Evolutionary conservation across 805 yeast genomes (phyloP).

Genomic region (Spathaspora sp.): DNA sequence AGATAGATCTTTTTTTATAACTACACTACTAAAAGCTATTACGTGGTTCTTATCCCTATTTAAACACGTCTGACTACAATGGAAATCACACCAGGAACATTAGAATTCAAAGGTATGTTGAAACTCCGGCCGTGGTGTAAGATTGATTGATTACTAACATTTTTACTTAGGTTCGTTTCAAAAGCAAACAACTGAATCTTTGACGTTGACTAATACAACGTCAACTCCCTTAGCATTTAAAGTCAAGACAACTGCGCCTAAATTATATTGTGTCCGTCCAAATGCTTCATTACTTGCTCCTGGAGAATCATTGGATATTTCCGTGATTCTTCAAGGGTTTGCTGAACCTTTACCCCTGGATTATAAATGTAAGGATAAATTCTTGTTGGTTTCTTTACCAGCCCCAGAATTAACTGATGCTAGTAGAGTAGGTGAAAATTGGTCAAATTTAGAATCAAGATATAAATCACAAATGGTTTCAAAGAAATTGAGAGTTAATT

Average conservation of each 20-base stretch:
- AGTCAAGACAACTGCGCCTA: constrained; percentile 98
- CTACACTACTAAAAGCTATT: no score
- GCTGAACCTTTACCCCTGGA: constrained; percentile 69
- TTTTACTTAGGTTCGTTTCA: constrained; percentile 63
- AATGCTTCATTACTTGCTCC: constrained; percentile 81
- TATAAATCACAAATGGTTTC: constrained; percentile 52
- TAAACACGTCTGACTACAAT: constrained; percentile 25
- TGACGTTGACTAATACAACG: constrained; percentile 53
- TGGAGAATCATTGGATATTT: constrained; percentile 66
- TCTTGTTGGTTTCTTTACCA: constrained; percentile 83
- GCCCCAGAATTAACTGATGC: constrained; percentile 58
- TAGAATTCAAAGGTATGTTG: constrained; percentile 77
- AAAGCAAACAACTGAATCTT: constrained; percentile 61
- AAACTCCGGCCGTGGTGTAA: no score
- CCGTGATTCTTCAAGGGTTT: constrained; percentile 83
- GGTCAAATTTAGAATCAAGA: constrained; percentile 70
- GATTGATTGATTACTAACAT: constrained; percentile 6
- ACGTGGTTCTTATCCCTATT: background rate
- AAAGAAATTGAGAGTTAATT: constrained; percentile 66
- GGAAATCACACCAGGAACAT: constrained; percentile 68
- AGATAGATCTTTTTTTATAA: no score
- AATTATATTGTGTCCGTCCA: constrained; percentile 92
- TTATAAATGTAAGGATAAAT: constrained; percentile 86
- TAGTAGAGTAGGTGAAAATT: constrained; percentile 58
- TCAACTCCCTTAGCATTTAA: constrained; percentile 75